Evolutionary conservation across 352 stramenopile species (phyloP).

Genomic region (Pseudoperonospora humuli): DNA sequence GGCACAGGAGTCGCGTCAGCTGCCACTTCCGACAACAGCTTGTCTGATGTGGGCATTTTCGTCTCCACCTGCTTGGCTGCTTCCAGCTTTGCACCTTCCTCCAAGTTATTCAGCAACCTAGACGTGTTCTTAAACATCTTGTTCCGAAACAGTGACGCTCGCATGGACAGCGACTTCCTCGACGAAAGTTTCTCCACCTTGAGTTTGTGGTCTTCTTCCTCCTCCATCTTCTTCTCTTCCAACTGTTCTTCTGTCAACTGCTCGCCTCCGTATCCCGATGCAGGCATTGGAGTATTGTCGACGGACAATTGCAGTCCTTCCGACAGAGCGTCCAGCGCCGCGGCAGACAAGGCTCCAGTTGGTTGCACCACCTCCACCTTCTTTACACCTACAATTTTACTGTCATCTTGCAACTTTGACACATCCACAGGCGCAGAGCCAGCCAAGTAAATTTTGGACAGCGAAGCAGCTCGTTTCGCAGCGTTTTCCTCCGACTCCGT

Average conservation of each 20-base stretch:
- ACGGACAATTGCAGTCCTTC: constrained; percentile 67
- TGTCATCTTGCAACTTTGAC: constrained; percentile 67
- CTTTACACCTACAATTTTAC: constrained; percentile 68
- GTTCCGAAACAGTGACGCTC: constrained; percentile 65
- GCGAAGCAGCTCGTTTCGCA: constrained; percentile 55
- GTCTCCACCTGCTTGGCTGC: constrained; percentile 2
- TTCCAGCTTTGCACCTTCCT: constrained; percentile 16
- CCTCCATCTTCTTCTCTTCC: constrained; percentile 84
- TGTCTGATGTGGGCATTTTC: constrained; percentile 6
- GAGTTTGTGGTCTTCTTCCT: constrained; percentile 80
- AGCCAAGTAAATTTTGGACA: constrained; percentile 82
- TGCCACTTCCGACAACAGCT: constrained; percentile 12
- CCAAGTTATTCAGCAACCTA: constrained; percentile 19
- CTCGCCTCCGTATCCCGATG: constrained; percentile 2
- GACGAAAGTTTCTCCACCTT: constrained; percentile 66
- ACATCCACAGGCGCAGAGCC: constrained; percentile 76
- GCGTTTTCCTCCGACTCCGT: constrained; percentile 23
- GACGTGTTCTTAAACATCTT: constrained; percentile 68
- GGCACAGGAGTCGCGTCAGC: constrained; percentile 18
- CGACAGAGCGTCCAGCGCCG: constrained; percentile 70
- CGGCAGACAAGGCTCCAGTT: constrained; percentile 61
- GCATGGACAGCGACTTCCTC: constrained; percentile 47
- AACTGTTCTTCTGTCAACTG: constrained; percentile 70
- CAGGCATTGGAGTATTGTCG: constrained; percentile 41
- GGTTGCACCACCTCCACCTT: constrained; percentile 69